phyloP scores from a whole-genome alignment of 2,329 filamentous ascomycete species.

The Trichophyton schoenleinii region DNA sequence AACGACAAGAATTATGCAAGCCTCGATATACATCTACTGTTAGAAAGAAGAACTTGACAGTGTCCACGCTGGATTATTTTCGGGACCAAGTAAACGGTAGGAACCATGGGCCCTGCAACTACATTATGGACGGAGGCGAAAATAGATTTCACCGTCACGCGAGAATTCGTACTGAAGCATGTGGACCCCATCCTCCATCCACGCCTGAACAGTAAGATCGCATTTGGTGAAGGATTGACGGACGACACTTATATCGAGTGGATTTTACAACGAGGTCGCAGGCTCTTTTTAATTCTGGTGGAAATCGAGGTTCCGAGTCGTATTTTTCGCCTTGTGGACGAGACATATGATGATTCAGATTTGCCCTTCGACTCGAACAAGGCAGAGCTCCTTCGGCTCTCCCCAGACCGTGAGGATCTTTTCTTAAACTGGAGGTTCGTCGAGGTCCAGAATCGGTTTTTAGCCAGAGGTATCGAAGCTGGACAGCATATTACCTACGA shows the following conservation, averaged over 20 bases:
- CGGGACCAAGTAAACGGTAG: background rate
- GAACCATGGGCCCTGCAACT: constrained; percentile 17
- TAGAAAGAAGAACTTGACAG: background rate
- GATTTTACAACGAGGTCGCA: constrained; percentile 46
- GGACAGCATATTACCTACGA: constrained; percentile 48
- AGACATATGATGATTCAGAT: constrained; percentile 50
- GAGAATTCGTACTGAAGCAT: constrained; percentile 28
- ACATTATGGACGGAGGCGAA: constrained; percentile 37
- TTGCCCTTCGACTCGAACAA: constrained; percentile 45
- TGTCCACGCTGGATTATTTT: background rate
- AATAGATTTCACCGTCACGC: constrained; percentile 31
- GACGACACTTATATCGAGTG: constrained; percentile 48
- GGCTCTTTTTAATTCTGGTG: constrained; percentile 47
- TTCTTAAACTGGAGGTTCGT: constrained; percentile 46
- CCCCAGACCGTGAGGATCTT: constrained; percentile 33
- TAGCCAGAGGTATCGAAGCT: constrained; percentile 43
- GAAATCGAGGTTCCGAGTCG: constrained; percentile 50
- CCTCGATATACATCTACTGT: background rate
- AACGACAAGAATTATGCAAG: background rate
- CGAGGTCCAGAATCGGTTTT: constrained; percentile 46
- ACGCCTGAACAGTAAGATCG: constrained; percentile 24
- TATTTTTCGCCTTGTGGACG: constrained; percentile 49
- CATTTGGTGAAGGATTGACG: constrained; percentile 35
- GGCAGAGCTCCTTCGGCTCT: constrained; percentile 42
- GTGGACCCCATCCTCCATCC: constrained; percentile 21